Conservation (phyloP, 1,139 yeast species). For the Pichiaceae sp. region DNA sequence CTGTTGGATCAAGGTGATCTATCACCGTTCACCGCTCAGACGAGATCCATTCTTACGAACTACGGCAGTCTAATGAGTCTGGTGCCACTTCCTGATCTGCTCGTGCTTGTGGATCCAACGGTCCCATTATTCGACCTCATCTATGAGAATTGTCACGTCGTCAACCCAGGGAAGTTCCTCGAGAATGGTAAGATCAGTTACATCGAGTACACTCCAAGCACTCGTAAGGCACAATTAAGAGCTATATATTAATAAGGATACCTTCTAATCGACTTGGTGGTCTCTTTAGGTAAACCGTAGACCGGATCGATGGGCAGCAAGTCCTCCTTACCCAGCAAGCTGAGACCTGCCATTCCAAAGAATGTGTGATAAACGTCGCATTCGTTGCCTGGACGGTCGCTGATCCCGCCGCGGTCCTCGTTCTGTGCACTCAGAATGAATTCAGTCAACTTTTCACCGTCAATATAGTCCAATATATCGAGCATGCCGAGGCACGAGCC, state of each 20-base stretch:
- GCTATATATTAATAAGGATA: conserved; percentile 39
- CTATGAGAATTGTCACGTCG: conserved; percentile 74
- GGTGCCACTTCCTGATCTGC: conserved; percentile 70
- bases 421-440: conserved; percentile 82
- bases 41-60: conserved; percentile 62
- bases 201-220: conserved; percentile 60
- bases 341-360: conserved; percentile 83
- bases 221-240: conserved; percentile 40
- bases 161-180: conserved; percentile 59
- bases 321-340: conserved; percentile 54
- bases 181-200: conserved; percentile 48
- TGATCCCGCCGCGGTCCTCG: conserved; percentile 71
- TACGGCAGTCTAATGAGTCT: conserved; percentile 62
- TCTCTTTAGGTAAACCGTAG: conserved; percentile 66
- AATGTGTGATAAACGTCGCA: conserved; percentile 90
- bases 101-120: conserved; percentile 59
- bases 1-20: conserved; percentile 80
- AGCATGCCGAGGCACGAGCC: conserved; percentile 69
- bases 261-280: conserved; percentile 38
- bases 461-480: conserved; percentile 65
- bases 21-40: conserved; percentile 62
- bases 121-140: conserved; percentile 68
- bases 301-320: conserved; percentile 69
- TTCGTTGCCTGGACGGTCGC: conserved; percentile 86
- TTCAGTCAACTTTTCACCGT: conserved; percentile 44